These are phyloP conservation scores for Teunomyces lycoperdinae DNA, from an alignment of 805 yeast genomes.

Conservation along the genomic window DNA sequence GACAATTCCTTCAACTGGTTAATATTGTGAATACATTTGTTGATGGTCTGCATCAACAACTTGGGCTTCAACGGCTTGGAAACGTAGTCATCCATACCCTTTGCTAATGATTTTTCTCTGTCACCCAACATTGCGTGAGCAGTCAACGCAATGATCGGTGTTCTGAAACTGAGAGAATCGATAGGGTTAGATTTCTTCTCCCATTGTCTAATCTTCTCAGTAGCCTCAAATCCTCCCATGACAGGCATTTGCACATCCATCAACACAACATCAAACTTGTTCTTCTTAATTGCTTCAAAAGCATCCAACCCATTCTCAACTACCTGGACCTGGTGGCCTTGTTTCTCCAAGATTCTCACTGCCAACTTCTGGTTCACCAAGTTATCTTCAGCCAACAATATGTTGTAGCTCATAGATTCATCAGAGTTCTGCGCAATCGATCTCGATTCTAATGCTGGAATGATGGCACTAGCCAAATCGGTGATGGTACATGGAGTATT, in stretches of 20 bases:
- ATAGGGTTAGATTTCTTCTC: constrained; percentile 75
- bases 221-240: constrained; percentile 93
- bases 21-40: constrained; percentile 74
- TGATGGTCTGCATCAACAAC: constrained; percentile 77
- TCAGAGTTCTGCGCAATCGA: constrained; percentile 78
- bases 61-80: constrained; percentile 87
- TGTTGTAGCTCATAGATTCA: constrained; percentile 70
- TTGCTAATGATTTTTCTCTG: constrained; percentile 78
- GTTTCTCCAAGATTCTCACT: constrained; percentile 78
- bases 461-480: constrained; percentile 77
- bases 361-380: constrained; percentile 86
- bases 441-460: constrained; percentile 82
- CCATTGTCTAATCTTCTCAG: constrained; percentile 84
- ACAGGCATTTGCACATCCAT: constrained; percentile 97
- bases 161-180: constrained; percentile 65
- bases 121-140: constrained; percentile 96
- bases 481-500: constrained; percentile 82
- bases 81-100: constrained; percentile 90
- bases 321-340: constrained; percentile 79
- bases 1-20: constrained; percentile 59
- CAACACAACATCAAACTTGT: constrained; percentile 72
- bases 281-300: constrained; percentile 65
- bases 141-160: constrained; percentile 86
- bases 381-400: constrained; percentile 83
- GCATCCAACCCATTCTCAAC: constrained; percentile 88